Conservation (phyloP, 805 yeast species). For the Sugiyamaella americana region DNA sequence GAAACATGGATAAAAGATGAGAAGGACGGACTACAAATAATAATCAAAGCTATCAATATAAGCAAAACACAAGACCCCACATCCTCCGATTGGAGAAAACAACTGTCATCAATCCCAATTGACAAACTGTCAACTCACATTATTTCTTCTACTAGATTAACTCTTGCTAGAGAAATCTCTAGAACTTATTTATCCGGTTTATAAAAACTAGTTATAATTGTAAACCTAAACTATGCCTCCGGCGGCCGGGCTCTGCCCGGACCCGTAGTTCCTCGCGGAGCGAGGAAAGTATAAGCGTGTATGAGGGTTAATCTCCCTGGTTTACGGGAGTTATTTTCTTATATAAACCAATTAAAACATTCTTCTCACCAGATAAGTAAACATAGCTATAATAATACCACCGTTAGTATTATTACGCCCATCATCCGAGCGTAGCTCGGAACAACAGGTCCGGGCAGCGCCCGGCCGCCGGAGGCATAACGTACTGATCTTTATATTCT, state of each 20-base stretch:
- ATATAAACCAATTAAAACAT: constrained; percentile 10
- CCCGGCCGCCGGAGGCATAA: too few relatives aligned
- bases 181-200: constrained; percentile 16
- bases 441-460: too few relatives aligned
- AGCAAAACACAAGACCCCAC: background rate
- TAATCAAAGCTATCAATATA: background rate
- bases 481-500: constrained; percentile 12
- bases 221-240: too few relatives aligned
- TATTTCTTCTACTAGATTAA: constrained; percentile 13
- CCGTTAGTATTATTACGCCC: background rate
- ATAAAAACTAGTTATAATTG: background rate
- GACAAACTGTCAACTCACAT: constrained; percentile 9
- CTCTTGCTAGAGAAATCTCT: constrained; percentile 22
- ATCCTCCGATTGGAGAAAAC: constrained; percentile 20
- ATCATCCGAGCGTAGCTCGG: too few relatives aligned
- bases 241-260: too few relatives aligned
- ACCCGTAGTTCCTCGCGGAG: too few relatives aligned
- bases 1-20: constrained; percentile 20
- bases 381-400: constrained; percentile 4
- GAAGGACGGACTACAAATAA: background rate
- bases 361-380: background rate
- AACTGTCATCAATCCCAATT: constrained; percentile 5
- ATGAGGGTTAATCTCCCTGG: too few relatives aligned
- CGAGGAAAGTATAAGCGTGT: too few relatives aligned
- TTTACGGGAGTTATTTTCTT: too few relatives aligned